A percentile compares a stretch with the other conserved stretches of the same genome.
Conservation (phyloP, 495 filamentous ascomycete genomes). For the Penicillium waksmanii region DNA sequence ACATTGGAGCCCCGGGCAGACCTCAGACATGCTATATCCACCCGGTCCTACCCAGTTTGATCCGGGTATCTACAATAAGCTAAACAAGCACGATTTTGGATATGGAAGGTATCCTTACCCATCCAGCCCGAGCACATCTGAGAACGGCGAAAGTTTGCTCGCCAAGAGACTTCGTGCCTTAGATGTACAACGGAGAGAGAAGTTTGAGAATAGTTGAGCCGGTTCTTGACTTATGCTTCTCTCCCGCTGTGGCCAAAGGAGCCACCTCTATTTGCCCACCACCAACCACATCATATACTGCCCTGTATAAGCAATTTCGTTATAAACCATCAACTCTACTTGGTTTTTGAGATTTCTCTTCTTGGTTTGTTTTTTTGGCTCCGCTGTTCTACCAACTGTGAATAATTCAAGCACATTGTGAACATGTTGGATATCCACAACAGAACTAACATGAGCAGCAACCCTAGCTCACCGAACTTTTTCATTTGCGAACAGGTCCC, state of each 20-base stretch:
- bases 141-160: conserved; percentile 56
- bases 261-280: too few relatives aligned
- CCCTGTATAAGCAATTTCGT: background rate
- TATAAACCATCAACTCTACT: background rate
- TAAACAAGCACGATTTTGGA: conserved; percentile 66
- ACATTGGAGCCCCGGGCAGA: conserved; percentile 34
- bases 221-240: background rate
- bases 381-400: background rate
- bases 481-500: background rate
- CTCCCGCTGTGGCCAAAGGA: background rate
- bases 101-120: conserved; percentile 63
- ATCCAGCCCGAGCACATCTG: conserved; percentile 36
- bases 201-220: conserved; percentile 22
- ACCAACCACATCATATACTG: background rate
- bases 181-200: conserved; percentile 45
- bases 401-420: background rate
- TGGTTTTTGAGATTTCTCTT: background rate
- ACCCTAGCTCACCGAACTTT: background rate
- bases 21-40: conserved; percentile 21
- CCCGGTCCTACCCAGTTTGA: conserved; percentile 13
- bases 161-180: conserved; percentile 56
- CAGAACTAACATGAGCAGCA: background rate
- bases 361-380: background rate
- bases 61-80: conserved; percentile 61
- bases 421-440: background rate